These are phyloP conservation scores for Coffea eugenioides DNA, from an alignment of 257 asterid genomes.

Conservation along the genomic window DNA sequence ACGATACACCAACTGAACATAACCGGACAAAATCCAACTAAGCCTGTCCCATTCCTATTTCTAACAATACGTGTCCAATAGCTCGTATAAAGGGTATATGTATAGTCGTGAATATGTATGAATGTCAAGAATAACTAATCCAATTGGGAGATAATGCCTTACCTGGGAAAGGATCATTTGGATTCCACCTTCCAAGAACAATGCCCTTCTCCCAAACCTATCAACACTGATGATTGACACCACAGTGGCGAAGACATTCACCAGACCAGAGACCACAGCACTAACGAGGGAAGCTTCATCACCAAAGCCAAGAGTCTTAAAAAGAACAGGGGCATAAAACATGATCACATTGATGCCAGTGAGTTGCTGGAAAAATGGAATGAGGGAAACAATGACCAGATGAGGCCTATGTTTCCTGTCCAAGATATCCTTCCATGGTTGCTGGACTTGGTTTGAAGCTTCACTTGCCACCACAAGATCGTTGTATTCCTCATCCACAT, in stretches of 20 bases:
- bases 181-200: constrained; percentile 47
- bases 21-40: too few relatives aligned
- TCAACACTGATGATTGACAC: constrained; percentile 42
- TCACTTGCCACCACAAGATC: constrained; percentile 54
- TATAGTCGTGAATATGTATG: too few relatives aligned
- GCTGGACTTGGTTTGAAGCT: constrained; percentile 22
- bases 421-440: constrained; percentile 34
- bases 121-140: too few relatives aligned
- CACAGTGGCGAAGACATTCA: constrained; percentile 39
- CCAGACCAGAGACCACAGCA: constrained; percentile 46
- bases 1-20: too few relatives aligned
- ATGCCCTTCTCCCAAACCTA: constrained; percentile 37
- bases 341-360: constrained; percentile 60
- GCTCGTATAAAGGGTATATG: background rate
- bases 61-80: background rate
- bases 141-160: background rate
- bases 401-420: constrained; percentile 41
- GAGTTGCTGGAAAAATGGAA: constrained; percentile 55
- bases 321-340: constrained; percentile 67
- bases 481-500: constrained; percentile 36
- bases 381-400: constrained; percentile 37
- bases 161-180: constrained; percentile 46
- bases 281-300: constrained; percentile 47
- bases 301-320: constrained; percentile 59
- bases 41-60: too few relatives aligned